Percentiles rank a stretch among this genome's conserved stretches.
Evolutionary conservation across 208 protist genomes (phyloP).

Genomic region (Leishmania amazonensis): DNA sequence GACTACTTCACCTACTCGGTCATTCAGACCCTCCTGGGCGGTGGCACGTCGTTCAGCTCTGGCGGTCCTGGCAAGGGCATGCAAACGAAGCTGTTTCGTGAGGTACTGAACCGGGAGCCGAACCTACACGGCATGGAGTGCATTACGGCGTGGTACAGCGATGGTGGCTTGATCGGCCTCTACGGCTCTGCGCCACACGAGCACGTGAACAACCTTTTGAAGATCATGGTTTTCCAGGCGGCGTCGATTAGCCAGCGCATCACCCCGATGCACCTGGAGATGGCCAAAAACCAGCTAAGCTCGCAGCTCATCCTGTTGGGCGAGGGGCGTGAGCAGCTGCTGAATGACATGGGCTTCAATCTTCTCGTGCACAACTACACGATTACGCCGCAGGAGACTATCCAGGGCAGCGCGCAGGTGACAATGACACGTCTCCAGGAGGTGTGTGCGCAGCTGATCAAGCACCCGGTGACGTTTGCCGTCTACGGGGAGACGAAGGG

Average conservation of each 20-base stretch:
- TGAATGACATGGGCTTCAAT: slow-evolving; percentile 92
- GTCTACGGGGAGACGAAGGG: slow-evolving; percentile 75
- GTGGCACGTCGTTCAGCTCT: slow-evolving; percentile 90
- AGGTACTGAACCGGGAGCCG: slow-evolving; percentile 80
- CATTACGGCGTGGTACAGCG: slow-evolving; percentile 93
- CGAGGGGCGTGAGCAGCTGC: slow-evolving; percentile 78
- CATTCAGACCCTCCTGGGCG: slow-evolving; percentile 88
- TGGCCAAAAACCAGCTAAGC: slow-evolving; percentile 89
- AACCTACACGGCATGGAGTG: slow-evolving; percentile 86
- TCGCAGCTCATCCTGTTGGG: slow-evolving; percentile 87
- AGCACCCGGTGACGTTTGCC: slow-evolving; percentile 68
- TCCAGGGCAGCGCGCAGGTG: slow-evolving; percentile 60
- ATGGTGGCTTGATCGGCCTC: slow-evolving; percentile 85
- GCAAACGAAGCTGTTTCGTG: slow-evolving; percentile 91
- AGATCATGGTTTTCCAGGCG: slow-evolving; percentile 80
- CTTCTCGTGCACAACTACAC: slow-evolving; percentile 82
- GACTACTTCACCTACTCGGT: slow-evolving; percentile 91
- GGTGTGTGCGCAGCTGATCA: slow-evolving; percentile 68
- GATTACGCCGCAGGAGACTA: slow-evolving; percentile 78
- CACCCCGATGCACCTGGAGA: slow-evolving; percentile 72
- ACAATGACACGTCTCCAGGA: slow-evolving; percentile 70
- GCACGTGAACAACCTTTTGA: slow-evolving; percentile 59
- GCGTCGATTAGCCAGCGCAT: slow-evolving; percentile 82
- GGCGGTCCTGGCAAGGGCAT: slow-evolving; percentile 94
- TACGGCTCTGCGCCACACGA: slow-evolving; percentile 89